Evolutionary conservation across 2,329 filamentous ascomycete genomes (phyloP).

Genomic region (Trichophyton benhamiae): DNA sequence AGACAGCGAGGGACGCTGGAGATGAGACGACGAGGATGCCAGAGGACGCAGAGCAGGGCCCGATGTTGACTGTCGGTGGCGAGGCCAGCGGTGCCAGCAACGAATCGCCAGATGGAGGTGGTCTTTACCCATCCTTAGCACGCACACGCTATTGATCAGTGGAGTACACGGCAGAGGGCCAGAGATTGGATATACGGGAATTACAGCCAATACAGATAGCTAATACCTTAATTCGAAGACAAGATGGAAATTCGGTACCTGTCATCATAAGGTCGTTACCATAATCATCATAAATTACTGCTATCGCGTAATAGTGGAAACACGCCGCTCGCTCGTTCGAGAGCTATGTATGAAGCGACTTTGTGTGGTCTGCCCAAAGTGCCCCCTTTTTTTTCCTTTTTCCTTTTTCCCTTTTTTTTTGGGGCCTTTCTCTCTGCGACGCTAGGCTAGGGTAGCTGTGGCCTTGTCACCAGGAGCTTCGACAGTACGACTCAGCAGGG

Average conservation of each 20-base stretch:
- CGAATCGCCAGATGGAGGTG: background rate
- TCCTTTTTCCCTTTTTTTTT: background rate
- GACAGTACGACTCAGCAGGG: background rate
- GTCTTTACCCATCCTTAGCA: background rate
- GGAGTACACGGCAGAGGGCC: background rate
- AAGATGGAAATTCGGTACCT: background rate
- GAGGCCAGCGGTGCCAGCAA: too few species aligned
- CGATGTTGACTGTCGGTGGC: too few species aligned
- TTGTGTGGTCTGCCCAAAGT: too few species aligned
- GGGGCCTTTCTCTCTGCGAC: background rate
- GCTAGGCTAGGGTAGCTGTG: conserved; percentile 7
- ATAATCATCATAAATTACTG: background rate
- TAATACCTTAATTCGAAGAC: background rate
- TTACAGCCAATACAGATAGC: background rate
- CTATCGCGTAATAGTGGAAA: conserved; percentile 5
- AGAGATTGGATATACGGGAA: background rate
- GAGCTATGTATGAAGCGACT: too few species aligned
- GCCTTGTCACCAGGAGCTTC: conserved; percentile 1
- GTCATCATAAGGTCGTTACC: background rate
- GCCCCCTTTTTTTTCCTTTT: background rate
- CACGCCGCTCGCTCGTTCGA: background rate
- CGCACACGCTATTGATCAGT: background rate
- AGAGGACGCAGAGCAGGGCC: too few species aligned
- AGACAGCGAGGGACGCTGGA: too few species aligned
- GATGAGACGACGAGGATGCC: too few species aligned